These are phyloP conservation scores for Albophoma yamanashiensis DNA, from an alignment of 2,329 filamentous ascomycete genomes.

Conservation along the genomic window DNA sequence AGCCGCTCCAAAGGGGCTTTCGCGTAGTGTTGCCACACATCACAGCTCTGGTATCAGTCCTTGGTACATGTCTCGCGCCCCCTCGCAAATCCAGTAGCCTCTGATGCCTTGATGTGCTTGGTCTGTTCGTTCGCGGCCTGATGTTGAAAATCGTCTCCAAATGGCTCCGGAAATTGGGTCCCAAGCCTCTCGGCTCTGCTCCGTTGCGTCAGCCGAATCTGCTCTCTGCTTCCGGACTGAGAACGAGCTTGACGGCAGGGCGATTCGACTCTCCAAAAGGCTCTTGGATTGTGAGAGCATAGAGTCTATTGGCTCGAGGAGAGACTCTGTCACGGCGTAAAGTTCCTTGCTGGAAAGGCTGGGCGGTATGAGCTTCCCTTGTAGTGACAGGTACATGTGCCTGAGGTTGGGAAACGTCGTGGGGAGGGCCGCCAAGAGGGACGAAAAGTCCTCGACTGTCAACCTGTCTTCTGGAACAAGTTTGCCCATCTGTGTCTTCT, in stretches of 20 bases:
- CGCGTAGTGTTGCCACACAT: background rate
- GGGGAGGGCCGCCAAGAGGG: background rate
- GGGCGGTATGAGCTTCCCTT: background rate
- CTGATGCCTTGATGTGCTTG: background rate
- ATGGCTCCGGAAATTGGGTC: background rate
- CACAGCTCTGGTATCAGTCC: background rate
- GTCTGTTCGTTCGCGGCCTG: background rate
- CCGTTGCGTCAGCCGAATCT: background rate
- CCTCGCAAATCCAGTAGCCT: background rate
- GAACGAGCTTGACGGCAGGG: background rate
- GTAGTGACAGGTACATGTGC: background rate
- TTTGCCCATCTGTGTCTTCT: background rate
- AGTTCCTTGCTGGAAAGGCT: background rate
- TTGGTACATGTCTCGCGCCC: background rate
- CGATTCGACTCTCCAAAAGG: background rate
- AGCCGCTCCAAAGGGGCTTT: background rate
- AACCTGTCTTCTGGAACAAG: background rate
- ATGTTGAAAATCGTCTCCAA: background rate
- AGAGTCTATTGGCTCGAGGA: background rate
- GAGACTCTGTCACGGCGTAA: background rate
- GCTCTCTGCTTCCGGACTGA: background rate
- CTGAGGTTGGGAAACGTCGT: background rate
- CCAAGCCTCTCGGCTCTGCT: background rate
- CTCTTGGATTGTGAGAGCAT: background rate
- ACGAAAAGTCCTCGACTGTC: background rate